These are phyloP conservation scores for Diaporthe helianthi DNA, from an alignment of 2,329 filamentous ascomycete genomes.

Conservation along the genomic window DNA sequence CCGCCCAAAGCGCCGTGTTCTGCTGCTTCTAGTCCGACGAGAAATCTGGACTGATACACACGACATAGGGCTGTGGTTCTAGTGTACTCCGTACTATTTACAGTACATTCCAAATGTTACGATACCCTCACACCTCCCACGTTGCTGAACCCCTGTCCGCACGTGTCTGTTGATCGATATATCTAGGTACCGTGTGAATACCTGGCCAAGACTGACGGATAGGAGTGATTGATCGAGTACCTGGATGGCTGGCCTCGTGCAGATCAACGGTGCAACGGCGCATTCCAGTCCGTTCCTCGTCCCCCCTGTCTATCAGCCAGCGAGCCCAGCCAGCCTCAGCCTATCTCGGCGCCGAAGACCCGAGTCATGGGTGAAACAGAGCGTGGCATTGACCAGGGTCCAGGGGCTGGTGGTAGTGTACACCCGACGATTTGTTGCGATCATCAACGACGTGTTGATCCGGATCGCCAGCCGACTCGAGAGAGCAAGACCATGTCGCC, in stretches of 20 bases:
- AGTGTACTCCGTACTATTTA: background rate
- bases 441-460: background rate
- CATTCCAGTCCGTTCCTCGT: background rate
- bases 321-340: too few relatives aligned
- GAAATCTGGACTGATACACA: background rate
- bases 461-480: background rate
- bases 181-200: background rate
- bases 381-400: background rate
- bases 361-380: slow-evolving; percentile 22
- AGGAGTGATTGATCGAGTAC: background rate
- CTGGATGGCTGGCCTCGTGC: slow-evolving; percentile 12
- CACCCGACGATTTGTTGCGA: background rate
- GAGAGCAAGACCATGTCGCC: background rate
- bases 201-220: background rate
- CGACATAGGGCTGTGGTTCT: background rate
- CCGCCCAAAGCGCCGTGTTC: background rate
- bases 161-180: background rate
- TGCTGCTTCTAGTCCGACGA: too few relatives aligned
- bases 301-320: background rate
- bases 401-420: background rate
- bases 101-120: background rate
- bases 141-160: background rate
- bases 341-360: background rate
- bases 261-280: slow-evolving; percentile 1
- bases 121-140: background rate